Evolutionary conservation across 2,329 filamentous ascomycete genomes (phyloP).

Genomic region (Keithomyces neogunnii): DNA sequence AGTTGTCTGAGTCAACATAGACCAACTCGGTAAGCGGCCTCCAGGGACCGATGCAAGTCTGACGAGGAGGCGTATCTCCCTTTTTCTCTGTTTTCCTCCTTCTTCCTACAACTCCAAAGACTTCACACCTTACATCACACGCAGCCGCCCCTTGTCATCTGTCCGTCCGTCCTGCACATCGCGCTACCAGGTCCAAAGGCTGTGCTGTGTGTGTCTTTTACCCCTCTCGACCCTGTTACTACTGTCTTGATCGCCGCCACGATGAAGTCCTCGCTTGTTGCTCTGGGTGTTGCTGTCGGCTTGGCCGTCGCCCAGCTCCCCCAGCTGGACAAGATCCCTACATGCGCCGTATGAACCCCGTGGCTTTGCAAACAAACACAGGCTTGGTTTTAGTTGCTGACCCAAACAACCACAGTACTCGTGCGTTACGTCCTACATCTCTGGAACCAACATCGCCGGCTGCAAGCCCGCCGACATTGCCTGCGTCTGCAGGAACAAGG

Average conservation of each 20-base stretch:
- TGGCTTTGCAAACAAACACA: background rate
- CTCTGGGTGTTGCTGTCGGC: conserved; percentile 21
- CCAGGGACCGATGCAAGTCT: too few species aligned
- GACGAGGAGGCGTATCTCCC: too few species aligned
- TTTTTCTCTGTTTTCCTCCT: too few species aligned
- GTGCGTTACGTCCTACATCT: conserved; percentile 23
- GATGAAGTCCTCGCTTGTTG: conserved; percentile 27
- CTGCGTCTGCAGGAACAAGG: conserved; percentile 32
- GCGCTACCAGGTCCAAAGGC: too few species aligned
- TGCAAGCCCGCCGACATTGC: conserved; percentile 29
- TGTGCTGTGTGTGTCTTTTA: too few species aligned
- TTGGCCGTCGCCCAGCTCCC: conserved; percentile 24
- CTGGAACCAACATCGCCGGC: conserved; percentile 25
- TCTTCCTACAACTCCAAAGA: too few species aligned
- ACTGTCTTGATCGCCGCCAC: conserved; percentile 7
- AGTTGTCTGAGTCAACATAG: too few species aligned
- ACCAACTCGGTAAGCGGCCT: too few species aligned
- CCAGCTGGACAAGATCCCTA: conserved; percentile 20
- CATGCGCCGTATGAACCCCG: conserved; percentile 28
- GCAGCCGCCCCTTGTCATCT: too few species aligned
- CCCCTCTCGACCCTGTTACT: background rate
- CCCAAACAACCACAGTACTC: conserved; percentile 17
- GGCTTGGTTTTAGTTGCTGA: background rate
- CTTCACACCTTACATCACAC: too few species aligned
- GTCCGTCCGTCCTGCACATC: too few species aligned